Base-by-base conservation (phyloP, 2,329 filamentous ascomycete species). In the Phaeoacremonium minimum region DNA sequence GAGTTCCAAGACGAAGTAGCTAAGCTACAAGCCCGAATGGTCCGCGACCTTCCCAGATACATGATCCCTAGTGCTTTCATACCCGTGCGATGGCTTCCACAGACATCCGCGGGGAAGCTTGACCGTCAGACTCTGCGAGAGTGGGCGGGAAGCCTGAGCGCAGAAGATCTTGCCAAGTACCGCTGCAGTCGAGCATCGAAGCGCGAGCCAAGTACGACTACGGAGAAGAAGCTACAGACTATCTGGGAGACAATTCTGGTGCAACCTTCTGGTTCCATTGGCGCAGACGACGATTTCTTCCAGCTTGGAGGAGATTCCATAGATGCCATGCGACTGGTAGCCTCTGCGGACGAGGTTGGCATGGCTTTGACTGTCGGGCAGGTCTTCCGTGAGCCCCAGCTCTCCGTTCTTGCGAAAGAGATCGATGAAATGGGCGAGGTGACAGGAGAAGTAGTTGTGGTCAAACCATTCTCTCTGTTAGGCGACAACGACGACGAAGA, bases 21-120 rank as follows among this genome's bases (percentile, higher is more conserved):
- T n/a, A n/a, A n/a, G n/a, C n/a, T n/a, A n/a, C n/a, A n/a, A n/a
- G n/a, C n/a, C 15, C 9, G 13, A 17, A 13, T 5, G 15, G 8
- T 20, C 31, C 19, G 31, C 15, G 15, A 19, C 15, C 5, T 13
- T 7, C 15, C 31, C 18, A 14, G 13, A 14, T 14, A 15, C 44
- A 57, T 56, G 53, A 14, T 50, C 6, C 53, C 53, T 12, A 50
- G 48, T 19, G 31, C 47, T 15, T 35, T 50, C 19, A 18, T 57
- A 14, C 48, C 51, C 1, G 38, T 52, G 32, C 31, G 26, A 16
- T 30, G 31, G 3, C 44, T 56, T 28, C 53, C 53, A 1, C 32
- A 40, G 28, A 37, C 52, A 6, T 43, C 51, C 3, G 53, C 51
- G 6, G 45, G 45, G 18, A 57, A 57, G 38, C 40, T 46, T 11